Conservation (phyloP, 2,329 filamentous ascomycete genomes). For the Dactylellina drechsleri region DNA sequence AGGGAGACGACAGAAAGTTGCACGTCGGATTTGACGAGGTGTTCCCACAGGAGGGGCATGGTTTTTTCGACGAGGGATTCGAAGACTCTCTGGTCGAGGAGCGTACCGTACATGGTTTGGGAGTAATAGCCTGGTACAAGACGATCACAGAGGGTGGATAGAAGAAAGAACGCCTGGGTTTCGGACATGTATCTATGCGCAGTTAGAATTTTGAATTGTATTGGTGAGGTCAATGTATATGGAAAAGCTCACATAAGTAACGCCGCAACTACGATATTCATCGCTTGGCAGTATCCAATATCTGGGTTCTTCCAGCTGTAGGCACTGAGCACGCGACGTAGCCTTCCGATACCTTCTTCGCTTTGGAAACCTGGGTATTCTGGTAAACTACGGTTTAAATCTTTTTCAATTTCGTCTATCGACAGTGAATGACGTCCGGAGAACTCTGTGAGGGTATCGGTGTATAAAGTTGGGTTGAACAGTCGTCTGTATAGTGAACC, state of each 20-base stretch:
- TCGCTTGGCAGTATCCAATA: constrained; percentile 97
- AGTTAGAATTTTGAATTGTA: constrained; percentile 51
- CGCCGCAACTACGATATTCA: constrained; percentile 99
- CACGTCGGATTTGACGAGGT: constrained; percentile 95
- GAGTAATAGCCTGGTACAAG: constrained; percentile 97
- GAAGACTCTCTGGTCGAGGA: constrained; percentile 96
- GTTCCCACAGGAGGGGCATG: constrained; percentile 98
- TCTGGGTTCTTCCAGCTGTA: constrained; percentile 98
- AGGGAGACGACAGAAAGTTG: constrained; percentile 96
- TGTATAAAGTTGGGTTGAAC: constrained; percentile 83
- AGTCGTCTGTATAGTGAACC: constrained; percentile 89
- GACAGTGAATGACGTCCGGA: constrained; percentile 88
- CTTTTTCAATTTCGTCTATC: constrained; percentile 99
- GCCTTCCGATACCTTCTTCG: constrained; percentile 88
- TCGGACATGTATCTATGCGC: constrained; percentile 85
- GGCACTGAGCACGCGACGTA: constrained; percentile 90
- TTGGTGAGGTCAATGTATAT: not conserved
- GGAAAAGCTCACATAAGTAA: constrained; percentile 76
- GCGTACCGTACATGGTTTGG: constrained; percentile 97
- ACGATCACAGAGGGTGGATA: constrained; percentile 90
- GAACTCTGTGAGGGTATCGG: constrained; percentile 84
- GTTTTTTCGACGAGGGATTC: constrained; percentile 98
- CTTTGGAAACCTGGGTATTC: constrained; percentile 98
- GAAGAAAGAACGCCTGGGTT: constrained; percentile 90
- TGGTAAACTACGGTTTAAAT: constrained; percentile 92